Evolutionary conservation across 2,329 filamentous ascomycete species (phyloP).

Genomic region (Plectosphaerella sp.): DNA sequence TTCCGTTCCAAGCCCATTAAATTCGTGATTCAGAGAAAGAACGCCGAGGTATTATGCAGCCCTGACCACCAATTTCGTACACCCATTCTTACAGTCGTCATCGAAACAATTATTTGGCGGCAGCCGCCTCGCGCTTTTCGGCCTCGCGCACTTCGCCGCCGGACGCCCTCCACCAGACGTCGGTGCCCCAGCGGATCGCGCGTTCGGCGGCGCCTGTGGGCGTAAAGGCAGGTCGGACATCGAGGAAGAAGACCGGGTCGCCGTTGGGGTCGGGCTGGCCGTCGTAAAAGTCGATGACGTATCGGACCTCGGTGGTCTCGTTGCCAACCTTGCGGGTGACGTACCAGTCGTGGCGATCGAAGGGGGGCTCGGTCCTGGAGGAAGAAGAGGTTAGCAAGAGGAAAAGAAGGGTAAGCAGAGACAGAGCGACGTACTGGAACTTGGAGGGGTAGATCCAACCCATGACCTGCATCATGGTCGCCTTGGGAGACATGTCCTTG

Average conservation of each 20-base stretch:
- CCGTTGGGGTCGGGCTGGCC: conserved; percentile 77
- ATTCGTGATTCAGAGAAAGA: neutral
- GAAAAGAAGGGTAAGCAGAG: neutral
- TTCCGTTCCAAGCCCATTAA: neutral
- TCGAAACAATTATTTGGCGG: neutral
- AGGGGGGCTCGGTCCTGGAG: conserved; percentile 72
- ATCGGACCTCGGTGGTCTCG: conserved; percentile 72
- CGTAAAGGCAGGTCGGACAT: conserved; percentile 85
- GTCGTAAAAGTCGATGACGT: conserved; percentile 96
- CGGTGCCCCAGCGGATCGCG: conserved; percentile 81
- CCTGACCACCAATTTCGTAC: neutral
- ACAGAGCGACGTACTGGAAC: conserved; percentile 58
- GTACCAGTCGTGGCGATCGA: conserved; percentile 97
- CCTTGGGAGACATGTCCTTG: conserved; percentile 87
- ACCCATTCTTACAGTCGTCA: neutral
- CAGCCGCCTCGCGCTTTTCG: neutral
- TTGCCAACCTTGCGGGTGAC: conserved; percentile 70
- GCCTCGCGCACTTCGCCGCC: conserved; percentile 62
- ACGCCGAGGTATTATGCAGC: neutral
- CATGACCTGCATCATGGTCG: conserved; percentile 75
- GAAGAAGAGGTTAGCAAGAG: neutral
- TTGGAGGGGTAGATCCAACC: conserved; percentile 74
- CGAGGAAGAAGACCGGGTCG: conserved; percentile 92
- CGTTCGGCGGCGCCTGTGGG: conserved; percentile 78
- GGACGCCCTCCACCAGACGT: conserved; percentile 88